Evolutionary conservation across 2,329 filamentous ascomycete genomes (phyloP), one percentile per base, ranked within the genome.

Genomic region (Didymella exigua): DNA sequence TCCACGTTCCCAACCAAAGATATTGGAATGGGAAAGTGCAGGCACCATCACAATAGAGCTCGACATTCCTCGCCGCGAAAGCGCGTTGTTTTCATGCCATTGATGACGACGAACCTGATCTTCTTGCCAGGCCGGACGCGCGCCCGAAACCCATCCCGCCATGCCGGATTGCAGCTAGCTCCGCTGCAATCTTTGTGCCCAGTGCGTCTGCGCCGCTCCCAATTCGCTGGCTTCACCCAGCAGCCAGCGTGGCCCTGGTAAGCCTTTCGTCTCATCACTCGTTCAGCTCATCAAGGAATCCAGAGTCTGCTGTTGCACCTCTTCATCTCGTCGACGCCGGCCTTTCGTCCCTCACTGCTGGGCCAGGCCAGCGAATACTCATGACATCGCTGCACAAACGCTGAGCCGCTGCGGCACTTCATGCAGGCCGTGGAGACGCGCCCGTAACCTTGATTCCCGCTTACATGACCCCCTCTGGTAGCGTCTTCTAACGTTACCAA

Each of bases 191-290:
- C 44, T 54, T 41, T 21, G 54, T 43, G 53, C 48, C 51, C 51
- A 55, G 42, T 37, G 42, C 51, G 31, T 27, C 26, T 16, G 30
- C 21, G 40, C 34, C 16, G 42, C 44, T 29, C 51, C 50, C 43
- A 61, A 61, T 63, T 62, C 54, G 59, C 43, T 41, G 57, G 42
- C 23, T 16, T 31, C 36, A 49, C 36, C 13, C 19, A 38, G 19
- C 21, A 38, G 36, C 21, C 36, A 24, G 36, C 36, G 36, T 38
- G 47, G 51, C 43, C 58, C 58, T 52, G 60, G 51, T 54, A 56
- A 45, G 48, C 55, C 41, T 43, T 48, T 51, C 57, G 62, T 65
- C 63, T 65, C 62, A 63, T 60, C 59, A 59, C 60, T 55, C 51
- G 56, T 41, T 53, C 58, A 61, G 58, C 56, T 42, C 52, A 38